Evolutionary conservation across 1,284 basidiomycete genomes (phyloP), one percentile per base, ranked within the genome.

Genomic region (Melampsora medusae): DNA sequence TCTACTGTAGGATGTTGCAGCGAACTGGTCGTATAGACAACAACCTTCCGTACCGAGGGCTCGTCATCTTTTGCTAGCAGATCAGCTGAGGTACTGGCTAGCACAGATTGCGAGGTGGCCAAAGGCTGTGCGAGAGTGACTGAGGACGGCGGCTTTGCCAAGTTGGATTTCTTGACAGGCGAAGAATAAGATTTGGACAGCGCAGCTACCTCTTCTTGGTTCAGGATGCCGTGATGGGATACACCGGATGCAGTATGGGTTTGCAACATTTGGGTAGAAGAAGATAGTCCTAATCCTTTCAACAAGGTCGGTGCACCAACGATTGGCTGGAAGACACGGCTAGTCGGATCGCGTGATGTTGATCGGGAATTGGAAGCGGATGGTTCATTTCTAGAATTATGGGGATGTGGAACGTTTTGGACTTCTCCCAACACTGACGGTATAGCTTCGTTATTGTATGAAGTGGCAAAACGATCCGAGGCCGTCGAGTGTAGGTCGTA

Each of bases 221-320:
- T 31, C 56, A 59, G 17, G 28, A 59, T 22, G 28, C n/a, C n/a
- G 56, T 59, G 28, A 25, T 22, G 28, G 28, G 56, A 22, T 12
- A 10, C 22, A 59, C 16, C 28, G 12, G 56, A 16, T 59, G 22
- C 22, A 22, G 56, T 22, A 9, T 59, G n/a, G n/a, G 28, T 59
- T 25, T 59, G 56, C 19, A 22, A 59, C 28, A 59, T 31, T 25
- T 59, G 56, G 16, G 22, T 28, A 4, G 28, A 31, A 22, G 56
- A 59, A 6, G 56, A 59, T 25, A 59, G 28, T 59, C 56, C 56
- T 7, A 59, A 59, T 59, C 56, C 56, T 59, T 25, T 59, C 28
- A 59, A 28, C 22, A 59, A 14, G 56, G 28, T 25, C 56, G 56
- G 56, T 59, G 56, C 56, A 56, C 50, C 17, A 59, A 4, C n/a